Evolutionary conservation across 1,284 basidiomycete genomes (phyloP).

Genomic region (Ganoderma lucidum): DNA sequence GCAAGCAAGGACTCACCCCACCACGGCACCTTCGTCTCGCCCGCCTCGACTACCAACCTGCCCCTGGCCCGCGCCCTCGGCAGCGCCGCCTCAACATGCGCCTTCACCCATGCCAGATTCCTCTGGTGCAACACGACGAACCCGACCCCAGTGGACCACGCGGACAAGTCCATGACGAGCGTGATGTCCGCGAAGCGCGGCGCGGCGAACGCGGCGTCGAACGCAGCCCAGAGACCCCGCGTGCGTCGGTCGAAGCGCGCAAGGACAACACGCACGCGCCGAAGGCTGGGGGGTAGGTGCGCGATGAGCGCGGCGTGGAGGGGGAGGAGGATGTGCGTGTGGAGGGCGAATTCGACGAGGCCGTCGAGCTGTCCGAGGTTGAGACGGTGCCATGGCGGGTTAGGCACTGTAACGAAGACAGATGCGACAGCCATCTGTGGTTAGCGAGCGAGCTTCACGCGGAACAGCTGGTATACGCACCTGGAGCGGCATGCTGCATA

Average conservation of each 20-base stretch:
- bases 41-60: not conserved
- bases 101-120: not conserved
- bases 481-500: not conserved
- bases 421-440: not conserved
- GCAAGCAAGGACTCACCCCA: slow-evolving; percentile 1
- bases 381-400: slow-evolving; percentile 9
- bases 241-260: not conserved
- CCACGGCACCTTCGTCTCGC: not conserved
- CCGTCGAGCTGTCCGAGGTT: slow-evolving; percentile 7
- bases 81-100: not conserved
- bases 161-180: slow-evolving; percentile 12
- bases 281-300: slow-evolving; percentile 11
- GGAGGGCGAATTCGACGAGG: slow-evolving; percentile 13
- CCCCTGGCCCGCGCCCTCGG: not conserved
- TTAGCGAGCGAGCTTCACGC: not conserved
- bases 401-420: not conserved
- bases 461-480: not conserved
- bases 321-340: slow-evolving; percentile 5
- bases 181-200: not conserved
- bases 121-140: not conserved
- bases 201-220: slow-evolving; percentile 12
- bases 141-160: not conserved
- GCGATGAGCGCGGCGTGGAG: slow-evolving; percentile 6
- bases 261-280: slow-evolving; percentile 1
- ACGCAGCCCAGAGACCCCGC: slow-evolving; percentile 3